Percentiles rank a stretch among this genome's conserved stretches.
Conservation (phyloP, 768 basidiomycete species). For the Dacryopinax primogenitus region DNA sequence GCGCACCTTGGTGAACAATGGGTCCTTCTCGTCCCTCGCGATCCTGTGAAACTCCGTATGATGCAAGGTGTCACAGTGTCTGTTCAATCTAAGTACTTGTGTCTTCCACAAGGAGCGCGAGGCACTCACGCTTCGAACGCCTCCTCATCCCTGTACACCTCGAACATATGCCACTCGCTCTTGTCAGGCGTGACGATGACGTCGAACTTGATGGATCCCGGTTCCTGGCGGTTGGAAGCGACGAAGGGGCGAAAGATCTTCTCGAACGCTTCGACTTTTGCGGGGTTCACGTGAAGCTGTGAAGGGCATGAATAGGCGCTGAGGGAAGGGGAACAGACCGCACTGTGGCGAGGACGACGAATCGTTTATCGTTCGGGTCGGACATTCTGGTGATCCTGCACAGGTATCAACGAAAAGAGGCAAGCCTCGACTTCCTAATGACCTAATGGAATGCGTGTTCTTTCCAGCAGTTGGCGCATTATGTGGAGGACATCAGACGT, state of each 20-base stretch:
- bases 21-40: not conserved
- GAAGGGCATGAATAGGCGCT: not conserved
- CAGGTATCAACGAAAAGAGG: not conserved
- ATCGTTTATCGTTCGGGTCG: not conserved
- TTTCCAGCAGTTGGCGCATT: too few species aligned
- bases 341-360: not conserved
- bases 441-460: not conserved
- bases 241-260: not conserved
- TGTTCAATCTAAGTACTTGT: not conserved
- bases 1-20: conserved; percentile 5
- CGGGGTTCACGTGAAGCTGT: not conserved
- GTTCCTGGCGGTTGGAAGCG: not conserved
- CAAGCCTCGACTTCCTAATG: too few species aligned
- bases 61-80: conserved; percentile 1
- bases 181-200: not conserved
- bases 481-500: too few species aligned
- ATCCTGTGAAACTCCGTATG: not conserved
- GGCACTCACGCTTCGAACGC: not conserved
- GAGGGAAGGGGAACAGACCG: not conserved
- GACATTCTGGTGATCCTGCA: not conserved
- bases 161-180: not conserved
- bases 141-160: conserved; percentile 1
- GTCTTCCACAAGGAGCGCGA: not conserved
- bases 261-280: not conserved
- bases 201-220: not conserved